phyloP scores from a whole-genome alignment of 2,329 filamentous ascomycete species.

The Hirsutella thompsonii region DNA sequence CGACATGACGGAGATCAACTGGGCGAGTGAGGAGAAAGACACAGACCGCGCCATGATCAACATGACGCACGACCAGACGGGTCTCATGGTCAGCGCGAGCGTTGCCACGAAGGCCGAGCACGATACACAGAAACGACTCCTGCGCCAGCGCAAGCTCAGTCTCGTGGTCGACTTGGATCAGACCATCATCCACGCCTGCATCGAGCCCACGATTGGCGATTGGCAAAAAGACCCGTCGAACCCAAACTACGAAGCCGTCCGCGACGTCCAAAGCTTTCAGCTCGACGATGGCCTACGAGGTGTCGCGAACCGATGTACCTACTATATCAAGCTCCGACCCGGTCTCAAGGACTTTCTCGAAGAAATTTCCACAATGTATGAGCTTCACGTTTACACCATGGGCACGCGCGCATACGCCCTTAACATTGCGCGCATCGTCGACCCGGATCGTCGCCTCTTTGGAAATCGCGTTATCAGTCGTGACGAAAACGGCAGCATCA shows the following conservation, averaged over 20 bases:
- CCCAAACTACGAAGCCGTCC: conserved; percentile 82
- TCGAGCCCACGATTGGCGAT: conserved; percentile 90
- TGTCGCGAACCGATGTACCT: conserved; percentile 64
- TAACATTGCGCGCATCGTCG: conserved; percentile 83
- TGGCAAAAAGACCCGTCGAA: conserved; percentile 85
- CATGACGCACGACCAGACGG: conserved; percentile 86
- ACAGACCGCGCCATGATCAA: conserved; percentile 83
- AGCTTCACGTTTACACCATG: conserved; percentile 98
- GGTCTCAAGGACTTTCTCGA: conserved; percentile 72
- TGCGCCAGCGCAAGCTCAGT: conserved; percentile 73
- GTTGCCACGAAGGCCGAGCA: conserved; percentile 76
- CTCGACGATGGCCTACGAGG: conserved; percentile 74
- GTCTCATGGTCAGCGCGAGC: conserved; percentile 69
- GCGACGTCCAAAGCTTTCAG: conserved; percentile 80
- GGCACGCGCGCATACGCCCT: conserved; percentile 92
- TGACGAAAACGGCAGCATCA: conserved; percentile 91
- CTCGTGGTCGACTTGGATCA: conserved; percentile 95
- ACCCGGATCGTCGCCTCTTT: conserved; percentile 80
- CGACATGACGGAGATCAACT: conserved; percentile 87
- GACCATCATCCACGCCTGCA: conserved; percentile 95
- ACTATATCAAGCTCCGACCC: conserved; percentile 96
- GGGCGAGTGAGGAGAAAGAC: conserved; percentile 68
- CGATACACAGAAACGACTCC: conserved; percentile 70
- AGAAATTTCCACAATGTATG: conserved; percentile 67
- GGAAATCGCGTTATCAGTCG: conserved; percentile 91